A percentile compares a stretch with the other conserved stretches of the same genome.
phyloP scores from a whole-genome alignment of 2,329 filamentous ascomycete species.

The Leptographium wingfieldii region DNA sequence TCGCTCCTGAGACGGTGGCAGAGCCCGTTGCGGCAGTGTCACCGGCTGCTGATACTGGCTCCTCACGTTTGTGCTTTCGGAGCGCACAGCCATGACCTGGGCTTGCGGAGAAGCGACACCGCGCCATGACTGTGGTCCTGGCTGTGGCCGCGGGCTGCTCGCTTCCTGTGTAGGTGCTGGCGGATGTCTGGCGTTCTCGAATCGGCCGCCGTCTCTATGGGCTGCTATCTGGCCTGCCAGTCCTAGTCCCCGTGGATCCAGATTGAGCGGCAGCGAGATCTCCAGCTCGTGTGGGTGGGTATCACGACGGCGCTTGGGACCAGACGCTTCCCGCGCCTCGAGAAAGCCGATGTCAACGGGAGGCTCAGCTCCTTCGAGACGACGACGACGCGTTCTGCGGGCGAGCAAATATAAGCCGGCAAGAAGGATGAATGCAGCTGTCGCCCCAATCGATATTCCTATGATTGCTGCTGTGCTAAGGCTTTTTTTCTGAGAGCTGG shows the following conservation, averaged over 20 bases:
- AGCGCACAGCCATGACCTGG: background rate
- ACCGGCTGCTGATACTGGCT: background rate
- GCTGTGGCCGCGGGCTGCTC: background rate
- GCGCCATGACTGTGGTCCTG: background rate
- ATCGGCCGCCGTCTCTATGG: background rate
- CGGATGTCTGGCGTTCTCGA: background rate
- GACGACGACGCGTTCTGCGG: constrained; percentile 18
- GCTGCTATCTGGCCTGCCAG: background rate
- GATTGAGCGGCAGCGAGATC: background rate
- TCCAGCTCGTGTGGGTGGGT: background rate
- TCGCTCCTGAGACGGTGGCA: constrained; percentile 12
- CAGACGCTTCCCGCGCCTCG: background rate
- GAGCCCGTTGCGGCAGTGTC: background rate
- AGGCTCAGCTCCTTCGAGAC: background rate
- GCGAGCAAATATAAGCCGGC: constrained; percentile 32
- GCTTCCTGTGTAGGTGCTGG: background rate
- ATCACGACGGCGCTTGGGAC: background rate
- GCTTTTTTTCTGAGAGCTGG: background rate
- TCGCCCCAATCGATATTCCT: constrained; percentile 44
- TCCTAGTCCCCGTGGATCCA: background rate
- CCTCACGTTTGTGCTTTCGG: background rate
- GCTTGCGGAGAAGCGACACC: background rate
- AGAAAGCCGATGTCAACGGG: too few species aligned
- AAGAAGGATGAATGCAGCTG: constrained; percentile 34
- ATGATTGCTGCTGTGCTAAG: constrained; percentile 9